A percentile compares a stretch with the other conserved stretches of the same genome.
phyloP scores from a whole-genome alignment of 2,329 filamentous ascomycete species.

The Colletotrichum australisinense region DNA sequence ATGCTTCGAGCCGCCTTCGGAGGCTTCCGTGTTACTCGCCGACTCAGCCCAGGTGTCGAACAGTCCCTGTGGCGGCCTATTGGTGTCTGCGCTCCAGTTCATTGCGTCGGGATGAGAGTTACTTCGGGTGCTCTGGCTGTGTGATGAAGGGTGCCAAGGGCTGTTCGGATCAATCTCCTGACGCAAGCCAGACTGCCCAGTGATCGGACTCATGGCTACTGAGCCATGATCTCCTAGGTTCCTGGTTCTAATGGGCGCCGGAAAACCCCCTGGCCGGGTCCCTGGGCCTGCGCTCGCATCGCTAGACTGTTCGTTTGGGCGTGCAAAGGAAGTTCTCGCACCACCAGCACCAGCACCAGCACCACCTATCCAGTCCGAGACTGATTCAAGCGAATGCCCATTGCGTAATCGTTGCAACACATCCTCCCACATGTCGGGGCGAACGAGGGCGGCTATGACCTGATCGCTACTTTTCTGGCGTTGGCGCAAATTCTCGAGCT shows the following conservation, averaged over 20 bases:
- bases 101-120: constrained; percentile 59
- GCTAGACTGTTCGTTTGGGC: constrained; percentile 40
- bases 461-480: constrained; percentile 66
- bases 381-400: constrained; percentile 65
- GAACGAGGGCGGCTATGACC: constrained; percentile 65
- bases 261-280: constrained; percentile 37
- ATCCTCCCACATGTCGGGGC: constrained; percentile 64
- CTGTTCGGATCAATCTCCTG: constrained; percentile 57
- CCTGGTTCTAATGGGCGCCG: constrained; percentile 38
- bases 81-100: constrained; percentile 56
- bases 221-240: constrained; percentile 23
- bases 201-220: constrained; percentile 44
- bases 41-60: constrained; percentile 63
- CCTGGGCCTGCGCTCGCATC: constrained; percentile 39
- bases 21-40: constrained; percentile 47
- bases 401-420: constrained; percentile 63
- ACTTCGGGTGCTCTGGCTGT: constrained; percentile 59
- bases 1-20: constrained; percentile 28
- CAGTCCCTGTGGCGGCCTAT: constrained; percentile 54
- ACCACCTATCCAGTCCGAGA: constrained; percentile 65
- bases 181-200: constrained; percentile 44
- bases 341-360: constrained; percentile 48
- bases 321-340: constrained; percentile 43
- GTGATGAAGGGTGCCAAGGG: constrained; percentile 60
- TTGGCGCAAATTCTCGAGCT: constrained; percentile 67